Conservation (phyloP, 2,329 filamentous ascomycete genomes). For the Sphaerulina musiva region DNA sequence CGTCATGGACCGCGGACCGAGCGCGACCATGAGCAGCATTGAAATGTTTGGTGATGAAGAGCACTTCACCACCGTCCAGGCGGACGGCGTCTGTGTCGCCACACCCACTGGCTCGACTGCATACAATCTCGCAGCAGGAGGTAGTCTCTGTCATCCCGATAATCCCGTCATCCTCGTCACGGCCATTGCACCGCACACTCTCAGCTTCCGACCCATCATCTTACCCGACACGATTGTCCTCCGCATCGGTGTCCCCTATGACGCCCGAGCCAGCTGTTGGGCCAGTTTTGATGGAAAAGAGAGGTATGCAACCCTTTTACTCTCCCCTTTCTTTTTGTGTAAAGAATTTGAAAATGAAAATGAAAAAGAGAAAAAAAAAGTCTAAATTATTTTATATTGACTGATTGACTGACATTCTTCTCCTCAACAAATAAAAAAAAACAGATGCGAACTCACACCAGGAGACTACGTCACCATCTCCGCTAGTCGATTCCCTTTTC, state of each 20-base stretch:
- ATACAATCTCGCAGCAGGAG: constrained; percentile 93
- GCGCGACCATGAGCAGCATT: constrained; percentile 85
- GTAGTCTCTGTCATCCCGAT: constrained; percentile 88
- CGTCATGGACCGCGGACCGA: constrained; percentile 91
- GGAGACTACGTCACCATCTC: constrained; percentile 83
- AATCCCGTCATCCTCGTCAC: constrained; percentile 94
- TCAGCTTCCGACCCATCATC: constrained; percentile 94
- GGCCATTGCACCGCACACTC: constrained; percentile 87
- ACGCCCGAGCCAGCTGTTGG: constrained; percentile 83
- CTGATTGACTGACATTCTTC: neutral
- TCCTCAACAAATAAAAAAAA: neutral
- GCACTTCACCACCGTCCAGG: constrained; percentile 88
- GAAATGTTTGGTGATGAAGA: constrained; percentile 93
- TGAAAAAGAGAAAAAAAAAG: no score
- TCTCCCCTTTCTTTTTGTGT: neutral
- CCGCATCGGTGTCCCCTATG: constrained; percentile 87
- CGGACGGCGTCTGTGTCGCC: constrained; percentile 87
- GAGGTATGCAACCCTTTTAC: constrained; percentile 43
- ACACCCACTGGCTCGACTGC: constrained; percentile 93
- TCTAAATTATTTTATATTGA: neutral
- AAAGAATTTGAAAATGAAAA: no score
- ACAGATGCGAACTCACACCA: constrained; percentile 56
- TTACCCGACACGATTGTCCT: constrained; percentile 93
- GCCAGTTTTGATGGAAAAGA: constrained; percentile 96
- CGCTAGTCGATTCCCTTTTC: constrained; percentile 73